Base-by-base conservation (phyloP, 2,329 filamentous ascomycete genomes). In the Fusarium miscanthi region DNA sequence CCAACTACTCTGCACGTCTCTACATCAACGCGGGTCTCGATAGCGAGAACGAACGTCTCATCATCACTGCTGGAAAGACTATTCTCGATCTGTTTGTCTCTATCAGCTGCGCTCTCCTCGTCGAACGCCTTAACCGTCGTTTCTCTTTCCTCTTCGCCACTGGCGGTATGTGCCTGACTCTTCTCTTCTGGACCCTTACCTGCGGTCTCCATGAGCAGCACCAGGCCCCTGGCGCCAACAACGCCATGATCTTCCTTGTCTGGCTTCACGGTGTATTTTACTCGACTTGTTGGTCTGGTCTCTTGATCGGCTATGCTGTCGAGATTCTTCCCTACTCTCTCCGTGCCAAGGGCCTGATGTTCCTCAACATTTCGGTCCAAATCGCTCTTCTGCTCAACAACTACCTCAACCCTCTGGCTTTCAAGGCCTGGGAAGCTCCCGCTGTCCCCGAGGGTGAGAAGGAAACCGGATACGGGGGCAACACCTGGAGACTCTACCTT, bases 401-500 rank as follows among this genome's bases (percentile, higher is more conserved):
- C 84, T 89, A 83, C 73, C 87, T 46, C 16, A 31, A 38, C 19
- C 52, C 35, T 8, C 49, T 30, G 2, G 65, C 59, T 5, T 69
- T 69, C 21, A 25, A 25, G 10, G 48, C 38, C 2, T 45, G 27
- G 33, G 17, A 54, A 30, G 51, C 21, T 0, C 49, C 49, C 9
- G 31, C 48, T 3, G 33, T 52, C 2, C 9, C 31, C 5, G 43
- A 43, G 60, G 69, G 27, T 37, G 63, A 43, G 8, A 42, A 16
- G 3, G n/a, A 21, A 68, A 87, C 86, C 79, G 82, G 88, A 43
- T 84, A 86, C 60, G 80, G 91, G 35, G 87, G 87, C 10, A 81
- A 85, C 61, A 87, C 90, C 78, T 91, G 89, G 88, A 86, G 91
- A 80, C 87, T 92, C 62, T 91, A 90, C 84, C 84, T 91, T 35